Percentiles rank a stretch among this genome's conserved stretches.
Conservation (phyloP, 768 basidiomycete genomes). For the Tubosaeta sp. region DNA sequence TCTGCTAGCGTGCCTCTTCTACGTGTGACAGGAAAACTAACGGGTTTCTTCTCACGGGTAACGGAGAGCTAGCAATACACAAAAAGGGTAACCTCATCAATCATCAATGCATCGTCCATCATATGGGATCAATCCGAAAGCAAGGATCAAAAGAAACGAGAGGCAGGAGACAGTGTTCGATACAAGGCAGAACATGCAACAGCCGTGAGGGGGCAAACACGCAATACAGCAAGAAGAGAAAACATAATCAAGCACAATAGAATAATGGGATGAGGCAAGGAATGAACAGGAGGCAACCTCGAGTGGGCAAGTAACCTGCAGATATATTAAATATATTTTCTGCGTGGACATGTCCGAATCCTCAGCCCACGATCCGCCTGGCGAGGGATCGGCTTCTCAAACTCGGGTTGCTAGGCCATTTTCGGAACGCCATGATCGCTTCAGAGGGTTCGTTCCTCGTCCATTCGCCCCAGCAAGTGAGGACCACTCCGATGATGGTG, state of each 20-base stretch:
- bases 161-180: neutral
- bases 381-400: neutral
- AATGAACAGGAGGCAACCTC: neutral
- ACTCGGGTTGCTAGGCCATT: slow-evolving; percentile 19
- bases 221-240: neutral
- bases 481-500: slow-evolving; percentile 24
- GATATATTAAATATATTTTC: neutral
- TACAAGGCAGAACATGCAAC: neutral
- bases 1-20: too few relatives aligned
- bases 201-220: neutral
- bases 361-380: neutral
- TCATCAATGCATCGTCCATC: too few relatives aligned
- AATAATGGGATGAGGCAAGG: neutral
- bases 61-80: neutral
- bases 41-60: neutral
- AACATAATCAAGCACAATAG: neutral
- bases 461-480: slow-evolving; percentile 27
- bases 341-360: slow-evolving; percentile 1
- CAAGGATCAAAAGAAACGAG: neutral
- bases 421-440: slow-evolving; percentile 26
- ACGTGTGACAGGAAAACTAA: too few relatives aligned
- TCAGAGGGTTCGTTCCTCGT: slow-evolving; percentile 17
- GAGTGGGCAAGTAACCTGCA: neutral
- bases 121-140: neutral
- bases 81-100: neutral